Percentiles rank a stretch among this genome's conserved stretches.
Conservation (phyloP, 345 rosid species). For the Arabidopsis arenosa region DNA sequence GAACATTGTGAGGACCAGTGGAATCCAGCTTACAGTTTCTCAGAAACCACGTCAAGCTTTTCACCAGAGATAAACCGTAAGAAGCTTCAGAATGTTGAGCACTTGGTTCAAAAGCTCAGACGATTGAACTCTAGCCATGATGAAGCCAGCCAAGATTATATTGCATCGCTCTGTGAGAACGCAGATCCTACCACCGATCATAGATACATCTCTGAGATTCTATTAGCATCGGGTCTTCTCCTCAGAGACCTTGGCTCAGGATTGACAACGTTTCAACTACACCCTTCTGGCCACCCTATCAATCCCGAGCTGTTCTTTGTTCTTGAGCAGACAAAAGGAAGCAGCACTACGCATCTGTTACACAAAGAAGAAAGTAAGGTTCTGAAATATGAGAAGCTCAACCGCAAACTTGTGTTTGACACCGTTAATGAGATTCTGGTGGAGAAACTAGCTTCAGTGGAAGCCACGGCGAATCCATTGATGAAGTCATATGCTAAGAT, state of each 20-base stretch:
- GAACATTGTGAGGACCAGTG: constrained; percentile 56
- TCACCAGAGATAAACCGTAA: constrained; percentile 71
- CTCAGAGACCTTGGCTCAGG: constrained; percentile 76
- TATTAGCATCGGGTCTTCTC: constrained; percentile 93
- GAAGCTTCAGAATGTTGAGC: constrained; percentile 86
- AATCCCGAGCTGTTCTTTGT: constrained; percentile 88
- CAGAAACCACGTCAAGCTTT: constrained; percentile 49
- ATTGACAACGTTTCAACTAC: constrained; percentile 72
- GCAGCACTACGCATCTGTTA: constrained; percentile 42
- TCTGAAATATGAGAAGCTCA: constrained; percentile 56
- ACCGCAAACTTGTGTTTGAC: constrained; percentile 84
- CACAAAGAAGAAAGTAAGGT: constrained; percentile 57
- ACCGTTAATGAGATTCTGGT: constrained; percentile 82
- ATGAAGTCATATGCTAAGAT: constrained; percentile 51
- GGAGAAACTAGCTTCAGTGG: constrained; percentile 57
- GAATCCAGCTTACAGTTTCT: constrained; percentile 53
- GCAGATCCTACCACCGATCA: constrained; percentile 68
- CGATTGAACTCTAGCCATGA: constrained; percentile 81
- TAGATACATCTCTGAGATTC: constrained; percentile 92
- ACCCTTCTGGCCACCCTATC: constrained; percentile 85
- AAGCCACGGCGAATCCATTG: constrained; percentile 58
- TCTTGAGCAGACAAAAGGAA: constrained; percentile 87
- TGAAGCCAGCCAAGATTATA: constrained; percentile 89
- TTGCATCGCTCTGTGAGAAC: constrained; percentile 91
- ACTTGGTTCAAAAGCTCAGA: constrained; percentile 89